Evolutionary conservation across 2,329 filamentous ascomycete genomes (phyloP), one percentile per base, ranked within the genome.

Genomic region (Parasarocladium wereldwijsianum): DNA sequence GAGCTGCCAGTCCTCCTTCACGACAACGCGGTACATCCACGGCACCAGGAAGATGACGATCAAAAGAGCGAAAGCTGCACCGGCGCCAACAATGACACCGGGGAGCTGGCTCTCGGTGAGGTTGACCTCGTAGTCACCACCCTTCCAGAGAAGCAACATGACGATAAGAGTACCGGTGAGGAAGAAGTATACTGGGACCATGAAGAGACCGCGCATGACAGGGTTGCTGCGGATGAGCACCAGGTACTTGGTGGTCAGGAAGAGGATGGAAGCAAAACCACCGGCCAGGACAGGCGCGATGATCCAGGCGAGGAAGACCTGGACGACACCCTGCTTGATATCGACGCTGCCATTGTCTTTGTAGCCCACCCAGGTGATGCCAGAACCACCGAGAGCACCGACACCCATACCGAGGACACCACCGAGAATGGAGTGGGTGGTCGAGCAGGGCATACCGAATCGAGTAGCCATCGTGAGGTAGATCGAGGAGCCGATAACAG

Each of bases 101-200:
- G 58, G 58, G 16, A 70, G 56, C 40, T 64, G 52, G 4, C 47
- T 48, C 15, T 62, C 56, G 23, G 51, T 61, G 20, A 75, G 54
- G n/a, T 27, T 54, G 35, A 72, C 46, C 27, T 49, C 41, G 41
- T 59, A 60, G 36, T 44, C 46, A 22, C 55, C 60, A 20, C 60
- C 62, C 48, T 64, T 64, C 60, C 58, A 65, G 37, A 77, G 60
- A 33, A 80, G 67, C 35, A 78, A 66, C 45, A 80, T 67, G 40
- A 59, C 57, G 10, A 73, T 53, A 8, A 73, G 58, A 12, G 57
- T 57, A 10, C 60, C 58, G 1, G 69, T 69, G 24, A 71, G 40
- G 42, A 55, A 64, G 41, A 72, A 71, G 51, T 70, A 74, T 33
- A 71, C 36, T 11, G 69, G 70, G 1, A 71, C 58, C 6, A 58